Evolutionary conservation across 805 yeast genomes (phyloP).

Genomic region (Candida succiphila): DNA sequence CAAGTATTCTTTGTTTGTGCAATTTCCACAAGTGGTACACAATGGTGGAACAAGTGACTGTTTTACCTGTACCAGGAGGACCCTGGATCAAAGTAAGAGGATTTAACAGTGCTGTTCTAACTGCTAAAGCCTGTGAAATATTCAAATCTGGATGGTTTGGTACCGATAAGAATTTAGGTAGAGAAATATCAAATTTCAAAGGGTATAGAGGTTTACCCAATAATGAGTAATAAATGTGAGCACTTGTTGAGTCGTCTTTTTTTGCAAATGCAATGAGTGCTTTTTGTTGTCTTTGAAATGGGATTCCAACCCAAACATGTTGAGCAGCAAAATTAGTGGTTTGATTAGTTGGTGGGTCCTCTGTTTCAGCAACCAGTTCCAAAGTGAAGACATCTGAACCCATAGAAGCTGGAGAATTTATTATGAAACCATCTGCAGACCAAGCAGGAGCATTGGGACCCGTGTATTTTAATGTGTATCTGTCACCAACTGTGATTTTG

Average conservation of each 20-base stretch:
- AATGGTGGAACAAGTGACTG: conserved; percentile 86
- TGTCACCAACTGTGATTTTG: conserved; percentile 79
- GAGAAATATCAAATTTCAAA: conserved; percentile 46
- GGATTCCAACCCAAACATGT: conserved; percentile 81
- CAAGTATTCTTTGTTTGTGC: conserved; percentile 58
- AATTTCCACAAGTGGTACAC: conserved; percentile 62
- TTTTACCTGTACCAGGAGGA: conserved; percentile 96
- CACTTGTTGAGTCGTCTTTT: conserved; percentile 57
- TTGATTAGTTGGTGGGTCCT: conserved; percentile 47
- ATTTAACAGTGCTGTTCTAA: conserved; percentile 51
- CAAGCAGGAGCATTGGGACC: conserved; percentile 49
- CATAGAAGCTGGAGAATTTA: conserved; percentile 59
- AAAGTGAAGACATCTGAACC: conserved; percentile 51
- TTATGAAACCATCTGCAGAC: conserved; percentile 65
- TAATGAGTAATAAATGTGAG: conserved; percentile 64
- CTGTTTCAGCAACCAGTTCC: conserved; percentile 42
- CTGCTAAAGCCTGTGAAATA: conserved; percentile 72
- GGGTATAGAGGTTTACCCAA: conserved; percentile 72
- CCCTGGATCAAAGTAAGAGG: conserved; percentile 86
- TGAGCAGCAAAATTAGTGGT: conserved; percentile 70
- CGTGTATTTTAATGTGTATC: conserved; percentile 54
- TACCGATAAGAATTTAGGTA: conserved; percentile 54
- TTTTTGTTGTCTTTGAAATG: conserved; percentile 76
- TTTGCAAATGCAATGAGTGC: conserved; percentile 69
- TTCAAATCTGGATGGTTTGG: conserved; percentile 65